A percentile compares a stretch with the other conserved stretches of the same genome.
Evolutionary conservation across 495 filamentous ascomycete species (phyloP).

Genomic region (Aspergillus ellipticus): DNA sequence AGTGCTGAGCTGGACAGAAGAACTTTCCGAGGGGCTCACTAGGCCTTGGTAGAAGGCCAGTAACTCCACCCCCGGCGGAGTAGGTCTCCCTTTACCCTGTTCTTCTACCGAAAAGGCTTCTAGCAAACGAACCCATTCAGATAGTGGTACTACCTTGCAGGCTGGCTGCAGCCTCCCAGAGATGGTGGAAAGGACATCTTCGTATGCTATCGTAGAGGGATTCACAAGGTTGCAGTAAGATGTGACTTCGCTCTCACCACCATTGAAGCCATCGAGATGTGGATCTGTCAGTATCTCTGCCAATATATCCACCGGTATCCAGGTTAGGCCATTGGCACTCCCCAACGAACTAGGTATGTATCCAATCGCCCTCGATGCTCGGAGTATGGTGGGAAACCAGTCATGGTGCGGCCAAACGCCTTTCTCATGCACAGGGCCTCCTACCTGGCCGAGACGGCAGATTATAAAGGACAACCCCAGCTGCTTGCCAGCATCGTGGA

Average conservation of each 20-base stretch:
- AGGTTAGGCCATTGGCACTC: not conserved
- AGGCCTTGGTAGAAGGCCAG: constrained; percentile 10
- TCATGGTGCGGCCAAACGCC: constrained; percentile 54
- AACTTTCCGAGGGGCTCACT: not conserved
- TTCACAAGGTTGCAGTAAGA: constrained; percentile 10
- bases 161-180: not conserved
- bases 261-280: not conserved
- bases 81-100: not conserved
- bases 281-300: constrained; percentile 29
- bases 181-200: not conserved
- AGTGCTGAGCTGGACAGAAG: constrained; percentile 10
- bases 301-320: constrained; percentile 45
- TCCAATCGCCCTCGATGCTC: constrained; percentile 24
- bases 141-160: not conserved
- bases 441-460: constrained; percentile 54
- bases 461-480: constrained; percentile 36
- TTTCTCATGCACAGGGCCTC: constrained; percentile 33
- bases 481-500: constrained; percentile 38
- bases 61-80: not conserved
- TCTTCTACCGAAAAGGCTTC: not conserved
- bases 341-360: constrained; percentile 6
- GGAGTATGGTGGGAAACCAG: constrained; percentile 46
- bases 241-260: not conserved
- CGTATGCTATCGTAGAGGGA: not conserved
- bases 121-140: constrained; percentile 5